These are phyloP conservation scores for Pseudoturritis turrita DNA, from an alignment of 345 rosid species.

Conservation along the genomic window DNA sequence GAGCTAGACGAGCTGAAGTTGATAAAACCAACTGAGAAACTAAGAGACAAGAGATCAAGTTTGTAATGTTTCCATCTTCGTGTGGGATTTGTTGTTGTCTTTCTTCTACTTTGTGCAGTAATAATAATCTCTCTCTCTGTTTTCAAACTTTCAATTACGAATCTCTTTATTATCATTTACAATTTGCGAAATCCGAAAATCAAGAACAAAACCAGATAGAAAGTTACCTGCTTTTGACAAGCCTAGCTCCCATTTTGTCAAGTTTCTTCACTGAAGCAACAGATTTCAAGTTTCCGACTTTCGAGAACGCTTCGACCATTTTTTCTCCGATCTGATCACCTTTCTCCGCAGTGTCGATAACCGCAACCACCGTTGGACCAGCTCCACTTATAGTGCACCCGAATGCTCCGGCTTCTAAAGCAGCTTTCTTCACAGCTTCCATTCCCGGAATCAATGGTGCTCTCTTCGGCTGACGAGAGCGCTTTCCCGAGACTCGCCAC, in stretches of 20 bases:
- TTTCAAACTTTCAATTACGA: constrained; percentile 17
- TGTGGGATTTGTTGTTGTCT: constrained; percentile 31
- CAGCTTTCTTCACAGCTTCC: constrained; percentile 72
- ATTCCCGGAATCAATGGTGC: constrained; percentile 87
- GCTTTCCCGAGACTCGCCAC: constrained; percentile 67
- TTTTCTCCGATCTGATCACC: constrained; percentile 61
- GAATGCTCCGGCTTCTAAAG: constrained; percentile 67
- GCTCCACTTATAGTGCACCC: constrained; percentile 94
- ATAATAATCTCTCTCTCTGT: constrained; percentile 20
- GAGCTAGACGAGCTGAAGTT: constrained; percentile 65
- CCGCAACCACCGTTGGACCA: constrained; percentile 84
- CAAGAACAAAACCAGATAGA: neutral
- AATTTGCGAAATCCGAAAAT: neutral
- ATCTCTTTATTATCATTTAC: neutral
- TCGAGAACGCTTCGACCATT: constrained; percentile 80
- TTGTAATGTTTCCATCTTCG: constrained; percentile 18
- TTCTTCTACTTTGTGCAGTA: constrained; percentile 29
- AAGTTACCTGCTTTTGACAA: constrained; percentile 35
- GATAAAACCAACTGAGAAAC: constrained; percentile 43
- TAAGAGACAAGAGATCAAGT: neutral
- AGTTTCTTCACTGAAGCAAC: constrained; percentile 50
- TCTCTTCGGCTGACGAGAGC: constrained; percentile 64
- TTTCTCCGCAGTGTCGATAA: constrained; percentile 42
- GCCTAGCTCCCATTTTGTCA: constrained; percentile 66
- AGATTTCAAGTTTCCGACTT: constrained; percentile 60